Evolutionary conservation across 1,284 basidiomycete genomes (phyloP).

Genomic region (Puccinia triticina): DNA sequence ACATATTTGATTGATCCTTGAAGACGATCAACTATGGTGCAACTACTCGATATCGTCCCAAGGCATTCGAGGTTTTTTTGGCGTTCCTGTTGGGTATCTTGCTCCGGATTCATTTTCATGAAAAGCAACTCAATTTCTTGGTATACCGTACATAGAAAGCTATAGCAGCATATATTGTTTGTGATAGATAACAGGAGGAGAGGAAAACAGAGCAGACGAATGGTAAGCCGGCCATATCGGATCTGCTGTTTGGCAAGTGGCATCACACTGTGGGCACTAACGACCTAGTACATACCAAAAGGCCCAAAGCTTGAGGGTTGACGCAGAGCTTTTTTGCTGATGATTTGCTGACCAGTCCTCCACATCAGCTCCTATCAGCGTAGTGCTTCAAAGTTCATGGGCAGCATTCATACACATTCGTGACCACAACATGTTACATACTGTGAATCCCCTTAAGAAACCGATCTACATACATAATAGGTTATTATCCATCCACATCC

Average conservation of each 20-base stretch:
- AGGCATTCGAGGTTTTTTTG: slow-evolving; percentile 4
- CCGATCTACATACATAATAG: not conserved
- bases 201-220: not conserved
- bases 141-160: too few relatives aligned
- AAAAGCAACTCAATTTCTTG: not conserved
- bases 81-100: not conserved
- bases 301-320: not conserved
- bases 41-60: not conserved
- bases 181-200: not conserved
- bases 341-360: not conserved
- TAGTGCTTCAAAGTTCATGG: too few relatives aligned
- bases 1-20: not conserved
- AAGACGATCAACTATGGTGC: not conserved
- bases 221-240: not conserved
- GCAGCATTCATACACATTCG: too few relatives aligned
- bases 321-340: not conserved
- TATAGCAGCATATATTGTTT: not conserved
- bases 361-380: too few relatives aligned
- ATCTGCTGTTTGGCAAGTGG: not conserved
- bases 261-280: not conserved
- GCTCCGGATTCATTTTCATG: not conserved
- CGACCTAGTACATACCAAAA: not conserved
- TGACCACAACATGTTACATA: too few relatives aligned
- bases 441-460: not conserved
- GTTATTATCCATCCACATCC: not conserved